phyloP scores from a whole-genome alignment of 1,284 basidiomycete species.

The Sphagnurus paluster region DNA sequence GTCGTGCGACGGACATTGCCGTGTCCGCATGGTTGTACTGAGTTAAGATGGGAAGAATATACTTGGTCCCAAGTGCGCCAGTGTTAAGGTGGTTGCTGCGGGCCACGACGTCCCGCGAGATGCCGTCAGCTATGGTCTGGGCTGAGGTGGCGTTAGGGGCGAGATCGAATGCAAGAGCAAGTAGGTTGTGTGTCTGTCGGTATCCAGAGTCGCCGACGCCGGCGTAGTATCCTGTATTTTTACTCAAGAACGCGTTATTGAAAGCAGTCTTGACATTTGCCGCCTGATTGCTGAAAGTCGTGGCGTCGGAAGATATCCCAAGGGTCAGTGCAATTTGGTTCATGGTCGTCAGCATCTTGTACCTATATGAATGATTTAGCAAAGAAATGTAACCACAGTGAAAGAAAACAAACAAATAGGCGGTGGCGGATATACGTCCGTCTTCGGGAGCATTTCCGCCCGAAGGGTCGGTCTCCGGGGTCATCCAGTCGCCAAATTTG shows the following conservation, averaged over 20 bases:
- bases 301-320: conserved; percentile 22
- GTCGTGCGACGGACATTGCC: conserved; percentile 25
- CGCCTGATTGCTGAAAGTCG: conserved; percentile 25
- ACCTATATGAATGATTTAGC: conserved; percentile 14
- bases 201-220: conserved; percentile 28
- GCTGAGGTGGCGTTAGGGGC: conserved; percentile 18
- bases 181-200: conserved; percentile 29
- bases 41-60: conserved; percentile 25
- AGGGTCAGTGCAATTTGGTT: conserved; percentile 23
- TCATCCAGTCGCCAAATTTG: conserved; percentile 28
- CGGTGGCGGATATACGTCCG: conserved; percentile 26
- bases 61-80: conserved; percentile 28
- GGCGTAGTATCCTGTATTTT: conserved; percentile 21
- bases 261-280: conserved; percentile 25
- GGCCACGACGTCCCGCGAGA: conserved; percentile 21
- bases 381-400: not conserved
- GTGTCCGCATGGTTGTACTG: conserved; percentile 23
- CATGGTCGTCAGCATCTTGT: conserved; percentile 29
- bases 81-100: conserved; percentile 29
- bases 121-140: conserved; percentile 25
- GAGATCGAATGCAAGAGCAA: conserved; percentile 27
- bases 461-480: conserved; percentile 27
- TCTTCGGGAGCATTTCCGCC: conserved; percentile 32
- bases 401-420: conserved; percentile 23
- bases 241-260: conserved; percentile 26